Percentiles rank a stretch among this genome's conserved stretches.
Evolutionary conservation across 192 early-diverging fungal genomes (phyloP).

Genomic region (Backusella australiensis): DNA sequence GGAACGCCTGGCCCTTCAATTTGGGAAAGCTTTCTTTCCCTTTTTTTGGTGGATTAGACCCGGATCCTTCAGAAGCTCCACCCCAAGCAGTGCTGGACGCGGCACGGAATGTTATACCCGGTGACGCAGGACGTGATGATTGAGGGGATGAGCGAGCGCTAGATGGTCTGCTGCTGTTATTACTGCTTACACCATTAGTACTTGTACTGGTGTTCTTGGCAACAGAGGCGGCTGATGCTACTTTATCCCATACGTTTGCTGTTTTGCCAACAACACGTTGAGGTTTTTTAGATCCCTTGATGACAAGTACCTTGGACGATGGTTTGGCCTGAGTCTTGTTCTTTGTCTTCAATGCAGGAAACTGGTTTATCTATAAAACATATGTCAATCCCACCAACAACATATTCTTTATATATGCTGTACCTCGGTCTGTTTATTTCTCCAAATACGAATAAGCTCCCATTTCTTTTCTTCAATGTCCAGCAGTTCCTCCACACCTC

Average conservation of each 20-base stretch:
- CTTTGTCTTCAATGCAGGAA: conserved; percentile 13
- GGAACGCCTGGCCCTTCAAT: conserved; percentile 21
- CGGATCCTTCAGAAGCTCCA: conserved; percentile 8
- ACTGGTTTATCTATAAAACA: conserved; percentile 17
- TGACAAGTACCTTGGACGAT: conserved; percentile 64
- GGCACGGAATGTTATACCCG: conserved; percentile 17
- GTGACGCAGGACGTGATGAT: conserved; percentile 4
- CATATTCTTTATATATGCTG: neutral
- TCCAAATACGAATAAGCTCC: conserved; percentile 64
- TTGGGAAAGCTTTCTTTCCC: conserved; percentile 3
- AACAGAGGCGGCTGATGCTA: conserved; percentile 37
- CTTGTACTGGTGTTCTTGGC: neutral
- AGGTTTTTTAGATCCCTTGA: conserved; percentile 50
- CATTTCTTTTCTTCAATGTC: conserved; percentile 50
- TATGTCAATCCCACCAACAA: neutral
- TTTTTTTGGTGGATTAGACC: neutral
- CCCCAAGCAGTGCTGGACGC: conserved; percentile 12
- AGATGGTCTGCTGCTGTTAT: neutral
- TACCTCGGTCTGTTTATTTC: conserved; percentile 62
- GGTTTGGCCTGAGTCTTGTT: conserved; percentile 23
- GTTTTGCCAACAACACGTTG: conserved; percentile 26
- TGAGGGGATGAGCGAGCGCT: conserved; percentile 16
- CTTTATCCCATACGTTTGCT: conserved; percentile 44
- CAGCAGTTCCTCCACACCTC: conserved; percentile 48
- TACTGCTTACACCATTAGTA: neutral